Evolutionary conservation across 805 yeast species (phyloP).

Genomic region (Zygosaccharomyces rouxii): DNA sequence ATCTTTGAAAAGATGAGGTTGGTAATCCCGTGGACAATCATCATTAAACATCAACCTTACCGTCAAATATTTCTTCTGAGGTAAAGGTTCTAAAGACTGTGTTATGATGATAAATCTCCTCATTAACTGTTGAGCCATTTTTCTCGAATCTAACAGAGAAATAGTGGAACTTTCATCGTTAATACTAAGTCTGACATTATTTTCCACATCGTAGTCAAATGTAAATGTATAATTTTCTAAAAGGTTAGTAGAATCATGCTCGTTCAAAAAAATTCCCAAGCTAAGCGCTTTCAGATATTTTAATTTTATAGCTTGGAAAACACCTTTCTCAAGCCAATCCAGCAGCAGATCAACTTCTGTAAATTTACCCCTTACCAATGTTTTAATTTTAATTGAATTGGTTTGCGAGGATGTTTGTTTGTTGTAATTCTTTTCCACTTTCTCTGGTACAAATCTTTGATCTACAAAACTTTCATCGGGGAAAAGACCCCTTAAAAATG

Average conservation of each 20-base stretch:
- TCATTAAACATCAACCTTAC: slow-evolving; percentile 50
- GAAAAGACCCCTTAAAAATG: slow-evolving; percentile 53
- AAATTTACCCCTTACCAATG: slow-evolving; percentile 44
- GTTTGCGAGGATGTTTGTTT: slow-evolving; percentile 21
- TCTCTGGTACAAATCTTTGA: slow-evolving; percentile 41
- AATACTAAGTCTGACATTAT: slow-evolving; percentile 27
- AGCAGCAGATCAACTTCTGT: slow-evolving; percentile 46
- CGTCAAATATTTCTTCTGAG: slow-evolving; percentile 43
- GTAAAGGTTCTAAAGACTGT: slow-evolving; percentile 50
- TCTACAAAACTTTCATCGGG: slow-evolving; percentile 52
- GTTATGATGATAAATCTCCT: slow-evolving; percentile 49
- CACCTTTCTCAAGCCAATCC: slow-evolving; percentile 52
- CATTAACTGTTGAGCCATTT: slow-evolving; percentile 46
- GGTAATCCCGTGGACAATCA: slow-evolving; percentile 43
- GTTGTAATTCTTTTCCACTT: slow-evolving; percentile 29
- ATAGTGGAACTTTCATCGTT: slow-evolving; percentile 15
- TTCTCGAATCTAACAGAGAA: slow-evolving; percentile 38
- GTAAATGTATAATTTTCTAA: slow-evolving; percentile 50
- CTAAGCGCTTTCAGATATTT: slow-evolving; percentile 44
- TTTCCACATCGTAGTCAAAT: slow-evolving; percentile 39
- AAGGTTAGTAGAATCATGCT: slow-evolving; percentile 39
- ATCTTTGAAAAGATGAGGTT: slow-evolving; percentile 47
- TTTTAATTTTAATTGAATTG: slow-evolving; percentile 44
- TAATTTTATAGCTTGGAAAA: slow-evolving; percentile 41
- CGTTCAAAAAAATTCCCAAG: slow-evolving; percentile 44